Base-by-base conservation (phyloP, 768 basidiomycete species). In the Mycena rebaudengoi region DNA sequence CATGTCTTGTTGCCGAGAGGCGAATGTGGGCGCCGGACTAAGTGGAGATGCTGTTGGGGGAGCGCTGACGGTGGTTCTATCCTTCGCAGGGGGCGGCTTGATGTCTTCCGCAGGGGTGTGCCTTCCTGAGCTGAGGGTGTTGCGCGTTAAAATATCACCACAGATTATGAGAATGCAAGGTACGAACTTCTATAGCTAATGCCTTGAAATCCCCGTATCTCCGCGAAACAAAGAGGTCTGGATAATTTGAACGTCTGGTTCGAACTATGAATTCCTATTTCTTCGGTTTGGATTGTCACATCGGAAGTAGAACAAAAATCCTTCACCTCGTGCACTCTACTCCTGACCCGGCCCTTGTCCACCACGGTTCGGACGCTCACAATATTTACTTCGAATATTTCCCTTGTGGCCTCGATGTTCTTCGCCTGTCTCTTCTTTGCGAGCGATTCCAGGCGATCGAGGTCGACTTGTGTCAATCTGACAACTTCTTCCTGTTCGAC, bases 191-290 rank as follows among this genome's bases (percentile, higher is more conserved):
- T 48, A 89, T 85, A 2, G 90, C 89, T 18, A 99, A 84, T 2
- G 95, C 92, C 73, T 83, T 91, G 76, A 99, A 99, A 75, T 99
- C 98, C 7, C 97, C 97, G 74, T 99, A 96, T 66, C 98, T 85
- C 60, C 98, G 85, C 1, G 95, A 92, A 5, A 99, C 98, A 75
- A 88, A 95, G 2, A 95, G 84, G 66, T 98, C 96, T 3, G 82
- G 84, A 65, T 84, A 83, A 14, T 87, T 83, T 7, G 88, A 85
- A 40, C 95, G 84, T 16, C 90, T 85, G 0, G 96, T 99, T 29
- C 95, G 88, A 29, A 99, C 88, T 69, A 99, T 89, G 74, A 99
- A 99, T 83, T 99, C 98, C 92, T 99, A 70, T 18, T 49, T 16
- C 33, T 41, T 49, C 58, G 48, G 68, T 40, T 58, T 67, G 53